Percentiles rank a stretch among this genome's conserved stretches.
These are phyloP conservation scores for Neurospora sp. DNA, from an alignment of 495 filamentous ascomycete species.

Conservation along the genomic window DNA sequence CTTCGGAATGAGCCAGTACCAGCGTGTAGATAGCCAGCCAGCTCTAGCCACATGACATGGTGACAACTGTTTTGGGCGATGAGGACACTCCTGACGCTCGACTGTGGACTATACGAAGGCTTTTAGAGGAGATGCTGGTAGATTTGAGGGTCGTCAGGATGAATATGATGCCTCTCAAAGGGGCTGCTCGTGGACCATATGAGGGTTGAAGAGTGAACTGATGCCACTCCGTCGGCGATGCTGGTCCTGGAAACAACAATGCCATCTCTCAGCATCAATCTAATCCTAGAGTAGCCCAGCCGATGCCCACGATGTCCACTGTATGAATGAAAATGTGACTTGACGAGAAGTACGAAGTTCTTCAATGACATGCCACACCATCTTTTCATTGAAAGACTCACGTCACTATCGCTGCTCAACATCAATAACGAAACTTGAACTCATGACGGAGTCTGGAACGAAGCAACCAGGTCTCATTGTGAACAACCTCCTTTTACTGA, in stretches of 20 bases:
- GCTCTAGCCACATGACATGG: not conserved
- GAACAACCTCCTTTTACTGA: not conserved
- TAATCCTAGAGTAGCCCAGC: not conserved
- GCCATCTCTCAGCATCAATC: not conserved
- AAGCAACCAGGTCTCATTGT: not conserved
- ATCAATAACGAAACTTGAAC: not conserved
- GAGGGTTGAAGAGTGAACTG: not conserved
- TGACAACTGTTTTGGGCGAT: not conserved
- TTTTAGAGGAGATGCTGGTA: not conserved
- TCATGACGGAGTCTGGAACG: not conserved
- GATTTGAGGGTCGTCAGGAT: not conserved
- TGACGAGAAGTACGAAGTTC: not conserved
- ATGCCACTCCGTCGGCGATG: not conserved
- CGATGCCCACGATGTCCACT: not conserved
- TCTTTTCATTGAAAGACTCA: not conserved
- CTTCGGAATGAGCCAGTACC: not conserved
- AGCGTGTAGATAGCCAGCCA: not conserved
- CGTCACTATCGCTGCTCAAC: not conserved
- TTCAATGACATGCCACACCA: not conserved
- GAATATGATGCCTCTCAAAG: not conserved
- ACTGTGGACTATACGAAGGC: not conserved
- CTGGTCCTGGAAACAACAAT: not conserved
- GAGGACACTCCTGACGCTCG: not conserved
- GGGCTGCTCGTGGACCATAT: not conserved
- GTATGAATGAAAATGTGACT: not conserved